Base-by-base conservation (phyloP, 352 stramenopile genomes). In the Plasmopara halstedii region DNA sequence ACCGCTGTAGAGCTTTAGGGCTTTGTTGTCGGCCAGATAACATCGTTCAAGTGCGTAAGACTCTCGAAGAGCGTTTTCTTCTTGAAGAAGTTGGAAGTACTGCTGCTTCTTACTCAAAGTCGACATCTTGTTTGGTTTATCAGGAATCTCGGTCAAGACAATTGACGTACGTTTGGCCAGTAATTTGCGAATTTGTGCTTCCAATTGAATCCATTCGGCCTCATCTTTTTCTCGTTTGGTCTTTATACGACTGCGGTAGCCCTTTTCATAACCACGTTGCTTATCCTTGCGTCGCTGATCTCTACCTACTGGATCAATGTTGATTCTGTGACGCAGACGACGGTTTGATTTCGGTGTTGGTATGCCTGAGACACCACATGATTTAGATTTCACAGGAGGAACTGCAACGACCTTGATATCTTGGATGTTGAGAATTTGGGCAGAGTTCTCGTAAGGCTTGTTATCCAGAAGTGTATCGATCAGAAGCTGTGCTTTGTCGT, bases 201-300 rank as follows among this genome's bases (percentile, higher is more conserved):
- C 59, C 10, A 69, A 43, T 14, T 50, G n/a, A 10, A 70, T 42
- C 47, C 40, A 61, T 36, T 62, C 47, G 13, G 27, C 40, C 34
- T 58, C 42, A 15, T 64, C 53, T 23, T 42, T 10, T 4, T 11
- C 22, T 6, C 49, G 47, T 31, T 34, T 52, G 11, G 21, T 21
- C 34, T 58, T 62, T 29, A 46, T 44, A 3, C 56, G 56, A 22
- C 27, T 47, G 14, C 61, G 61, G 46, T 70, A 70, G 41, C 17
- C 47, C 36, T 59, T 70, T 31, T 70, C 61, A 41, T 70, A 70
- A 17, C 48, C 46, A 2, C 56, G 61, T 47, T 70, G 61, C 19
- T 70, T 70, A 49, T 52, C 38, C 31, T 66, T 70, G 34, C 61
- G 61, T 20, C 53, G 53, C 29, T 64, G 38, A 9, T 47, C 43